Conservation (phyloP, 2,329 filamentous ascomycete species). For the Dryadomyces quercus-mongolicae region DNA sequence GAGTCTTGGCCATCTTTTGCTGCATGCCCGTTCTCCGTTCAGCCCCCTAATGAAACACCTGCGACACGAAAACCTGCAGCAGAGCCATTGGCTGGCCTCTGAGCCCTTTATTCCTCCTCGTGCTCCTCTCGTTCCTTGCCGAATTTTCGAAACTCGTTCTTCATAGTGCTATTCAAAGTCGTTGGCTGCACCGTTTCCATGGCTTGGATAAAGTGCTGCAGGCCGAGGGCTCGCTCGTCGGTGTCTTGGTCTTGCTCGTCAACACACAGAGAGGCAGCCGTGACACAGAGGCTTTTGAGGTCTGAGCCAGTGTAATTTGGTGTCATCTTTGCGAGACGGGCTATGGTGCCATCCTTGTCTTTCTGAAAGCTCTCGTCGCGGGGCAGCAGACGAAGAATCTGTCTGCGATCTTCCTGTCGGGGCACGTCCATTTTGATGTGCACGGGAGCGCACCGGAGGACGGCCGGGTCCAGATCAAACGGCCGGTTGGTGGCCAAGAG, state of each 20-base stretch:
- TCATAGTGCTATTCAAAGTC: no score
- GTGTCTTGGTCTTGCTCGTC: neutral
- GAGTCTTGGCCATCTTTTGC: no score
- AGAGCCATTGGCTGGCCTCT: no score
- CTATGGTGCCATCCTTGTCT: slow-evolving; percentile 23
- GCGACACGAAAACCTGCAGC: no score
- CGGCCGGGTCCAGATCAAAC: slow-evolving; percentile 26
- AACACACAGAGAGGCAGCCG: neutral
- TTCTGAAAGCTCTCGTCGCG: slow-evolving; percentile 29
- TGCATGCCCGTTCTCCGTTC: no score
- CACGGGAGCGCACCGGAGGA: slow-evolving; percentile 35
- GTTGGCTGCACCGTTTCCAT: neutral
- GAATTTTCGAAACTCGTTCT: no score
- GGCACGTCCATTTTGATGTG: slow-evolving; percentile 36
- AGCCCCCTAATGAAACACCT: no score
- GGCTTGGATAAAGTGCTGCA: neutral
- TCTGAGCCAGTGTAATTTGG: slow-evolving; percentile 38
- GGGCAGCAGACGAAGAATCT: slow-evolving; percentile 35
- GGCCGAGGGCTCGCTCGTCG: neutral
- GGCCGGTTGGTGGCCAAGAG: slow-evolving; percentile 19
- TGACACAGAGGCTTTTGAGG: slow-evolving; percentile 27
- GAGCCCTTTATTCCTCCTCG: no score
- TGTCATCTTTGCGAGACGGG: slow-evolving; percentile 29
- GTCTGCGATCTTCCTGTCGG: slow-evolving; percentile 26
- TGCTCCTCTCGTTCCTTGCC: no score